A percentile compares a stretch with the other conserved stretches of the same genome.
phyloP scores from a whole-genome alignment of 2,329 filamentous ascomycete genomes.

The Blastomyces silverae region DNA sequence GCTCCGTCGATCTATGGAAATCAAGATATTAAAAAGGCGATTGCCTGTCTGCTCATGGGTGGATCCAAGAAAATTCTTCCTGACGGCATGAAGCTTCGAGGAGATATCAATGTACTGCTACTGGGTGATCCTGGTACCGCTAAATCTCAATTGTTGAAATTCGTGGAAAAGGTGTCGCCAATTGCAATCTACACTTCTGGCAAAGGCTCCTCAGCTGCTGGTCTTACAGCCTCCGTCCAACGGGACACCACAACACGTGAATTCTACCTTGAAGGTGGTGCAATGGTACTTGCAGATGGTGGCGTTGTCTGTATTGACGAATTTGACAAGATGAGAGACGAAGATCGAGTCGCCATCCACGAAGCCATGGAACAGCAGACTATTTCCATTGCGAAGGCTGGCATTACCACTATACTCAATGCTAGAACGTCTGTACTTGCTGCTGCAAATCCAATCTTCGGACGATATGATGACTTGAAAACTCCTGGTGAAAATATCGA shows the following conservation, averaged over 20 bases:
- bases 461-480: slow-evolving; percentile 96
- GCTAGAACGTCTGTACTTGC: slow-evolving; percentile 90
- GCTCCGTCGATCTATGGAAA: slow-evolving; percentile 98
- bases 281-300: slow-evolving; percentile 95
- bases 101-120: slow-evolving; percentile 94
- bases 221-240: slow-evolving; percentile 95
- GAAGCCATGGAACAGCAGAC: slow-evolving; percentile 99
- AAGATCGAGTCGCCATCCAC: slow-evolving; percentile 95
- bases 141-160: slow-evolving; percentile 94
- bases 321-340: slow-evolving; percentile 99
- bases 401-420: slow-evolving; percentile 97
- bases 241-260: slow-evolving; percentile 85
- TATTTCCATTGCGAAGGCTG: slow-evolving; percentile 96
- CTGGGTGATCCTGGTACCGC: slow-evolving; percentile 97
- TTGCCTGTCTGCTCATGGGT: slow-evolving; percentile 85
- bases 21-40: slow-evolving; percentile 91
- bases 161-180: slow-evolving; percentile 90
- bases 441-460: slow-evolving; percentile 95
- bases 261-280: slow-evolving; percentile 96
- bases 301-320: slow-evolving; percentile 98
- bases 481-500: slow-evolving; percentile 97
- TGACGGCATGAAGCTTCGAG: slow-evolving; percentile 94
- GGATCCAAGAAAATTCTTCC: slow-evolving; percentile 97
- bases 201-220: slow-evolving; percentile 93
- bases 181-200: slow-evolving; percentile 98